These are phyloP conservation scores for Thraustochytrium striatum DNA, from an alignment of 352 stramenopile genomes.

Conservation along the genomic window DNA sequence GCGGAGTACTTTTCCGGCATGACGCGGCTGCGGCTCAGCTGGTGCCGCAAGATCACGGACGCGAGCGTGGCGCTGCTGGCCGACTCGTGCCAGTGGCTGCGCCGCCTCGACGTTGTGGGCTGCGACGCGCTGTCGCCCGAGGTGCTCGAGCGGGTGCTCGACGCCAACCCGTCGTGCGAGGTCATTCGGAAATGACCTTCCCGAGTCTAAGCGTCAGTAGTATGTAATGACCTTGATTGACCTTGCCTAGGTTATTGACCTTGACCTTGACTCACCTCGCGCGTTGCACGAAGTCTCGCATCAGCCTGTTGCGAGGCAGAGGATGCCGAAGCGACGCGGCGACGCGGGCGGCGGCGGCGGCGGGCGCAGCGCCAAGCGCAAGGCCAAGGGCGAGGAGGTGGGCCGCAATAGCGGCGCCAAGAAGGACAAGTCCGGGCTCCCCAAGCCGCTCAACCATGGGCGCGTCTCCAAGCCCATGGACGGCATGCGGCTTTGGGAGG, in stretches of 20 bases:
- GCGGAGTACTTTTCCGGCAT: slow-evolving; percentile 68
- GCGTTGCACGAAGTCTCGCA: neutral
- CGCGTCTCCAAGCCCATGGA: neutral
- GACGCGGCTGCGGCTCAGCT: slow-evolving; percentile 61
- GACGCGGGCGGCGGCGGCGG: neutral
- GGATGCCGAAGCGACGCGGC: no score
- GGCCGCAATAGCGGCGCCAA: neutral
- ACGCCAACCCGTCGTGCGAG: neutral
- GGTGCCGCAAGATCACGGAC: slow-evolving; percentile 32
- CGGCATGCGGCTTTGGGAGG: neutral
- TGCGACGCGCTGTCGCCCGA: neutral
- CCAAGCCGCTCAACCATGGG: neutral
- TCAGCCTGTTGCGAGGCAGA: neutral
- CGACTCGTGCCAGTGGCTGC: neutral
- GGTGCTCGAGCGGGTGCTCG: neutral
- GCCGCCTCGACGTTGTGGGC: neutral
- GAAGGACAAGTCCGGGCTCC: neutral
- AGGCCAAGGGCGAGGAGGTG: neutral
- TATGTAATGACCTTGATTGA: no score
- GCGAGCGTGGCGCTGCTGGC: neutral
- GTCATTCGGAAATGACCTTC: neutral
- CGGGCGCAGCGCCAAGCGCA: neutral
- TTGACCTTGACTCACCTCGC: no score
- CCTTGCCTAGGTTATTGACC: no score
- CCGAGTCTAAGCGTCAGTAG: no score